Conservation (phyloP, 2,329 filamentous ascomycete species). For the Diaporthe sp. region DNA sequence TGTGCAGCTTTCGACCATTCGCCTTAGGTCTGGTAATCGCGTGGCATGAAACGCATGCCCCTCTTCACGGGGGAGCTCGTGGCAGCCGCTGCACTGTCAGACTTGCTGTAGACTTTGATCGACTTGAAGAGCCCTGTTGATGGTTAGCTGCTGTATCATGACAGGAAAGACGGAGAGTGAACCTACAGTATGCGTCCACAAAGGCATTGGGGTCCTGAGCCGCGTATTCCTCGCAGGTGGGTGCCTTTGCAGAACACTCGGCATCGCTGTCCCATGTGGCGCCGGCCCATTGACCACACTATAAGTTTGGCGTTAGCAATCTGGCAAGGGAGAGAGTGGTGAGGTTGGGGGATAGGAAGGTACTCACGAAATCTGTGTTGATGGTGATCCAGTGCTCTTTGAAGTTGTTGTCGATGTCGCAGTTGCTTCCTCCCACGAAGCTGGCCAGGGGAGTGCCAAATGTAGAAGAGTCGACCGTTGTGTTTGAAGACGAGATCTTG, state of each 20-base stretch:
- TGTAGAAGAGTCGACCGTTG: slow-evolving; percentile 73
- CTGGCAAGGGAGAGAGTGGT: neutral
- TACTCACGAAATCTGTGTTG: slow-evolving; percentile 43
- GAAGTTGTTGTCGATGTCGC: slow-evolving; percentile 81
- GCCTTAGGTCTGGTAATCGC: slow-evolving; percentile 23
- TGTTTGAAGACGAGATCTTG: slow-evolving; percentile 65
- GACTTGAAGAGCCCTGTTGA: slow-evolving; percentile 40
- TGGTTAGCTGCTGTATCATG: neutral
- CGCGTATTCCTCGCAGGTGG: slow-evolving; percentile 81
- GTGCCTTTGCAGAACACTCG: slow-evolving; percentile 71
- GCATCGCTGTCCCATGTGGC: slow-evolving; percentile 67
- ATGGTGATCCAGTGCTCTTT: slow-evolving; percentile 81
- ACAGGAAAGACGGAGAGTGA: too few relatives aligned
- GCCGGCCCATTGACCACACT: slow-evolving; percentile 92
- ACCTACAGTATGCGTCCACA: slow-evolving; percentile 40
- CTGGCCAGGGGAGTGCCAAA: slow-evolving; percentile 79
- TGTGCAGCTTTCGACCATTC: neutral
- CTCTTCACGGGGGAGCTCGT: slow-evolving; percentile 1
- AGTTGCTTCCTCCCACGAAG: slow-evolving; percentile 76
- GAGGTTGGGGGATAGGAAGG: too few relatives aligned
- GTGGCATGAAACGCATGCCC: slow-evolving; percentile 33
- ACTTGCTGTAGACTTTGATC: slow-evolving; percentile 39
- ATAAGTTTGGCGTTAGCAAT: slow-evolving; percentile 72
- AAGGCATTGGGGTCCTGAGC: slow-evolving; percentile 56
- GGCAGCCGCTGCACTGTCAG: neutral